Percentiles rank a stretch among this genome's conserved stretches.
phyloP scores from a whole-genome alignment of 2,329 filamentous ascomycete genomes.

The Teratosphaeria destructans region DNA sequence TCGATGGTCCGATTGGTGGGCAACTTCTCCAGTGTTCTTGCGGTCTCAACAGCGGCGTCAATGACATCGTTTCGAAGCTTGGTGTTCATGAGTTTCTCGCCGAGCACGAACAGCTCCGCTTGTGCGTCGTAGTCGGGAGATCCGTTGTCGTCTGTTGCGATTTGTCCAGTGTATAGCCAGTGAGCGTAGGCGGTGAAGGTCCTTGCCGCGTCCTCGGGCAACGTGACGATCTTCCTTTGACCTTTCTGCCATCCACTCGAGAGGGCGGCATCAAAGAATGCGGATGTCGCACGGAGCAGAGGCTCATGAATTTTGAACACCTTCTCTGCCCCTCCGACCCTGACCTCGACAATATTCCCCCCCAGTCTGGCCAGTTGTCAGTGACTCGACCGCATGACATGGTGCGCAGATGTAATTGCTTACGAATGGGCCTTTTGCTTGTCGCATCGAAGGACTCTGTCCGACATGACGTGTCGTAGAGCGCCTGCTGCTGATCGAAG shows the following conservation, averaged over 20 bases:
- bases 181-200: background rate
- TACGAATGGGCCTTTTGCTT: background rate
- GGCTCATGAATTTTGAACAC: background rate
- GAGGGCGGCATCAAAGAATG: slow-evolving; percentile 5
- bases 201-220: background rate
- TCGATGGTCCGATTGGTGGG: background rate
- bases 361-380: background rate
- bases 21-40: background rate
- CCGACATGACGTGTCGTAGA: background rate
- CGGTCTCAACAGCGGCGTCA: background rate
- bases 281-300: background rate
- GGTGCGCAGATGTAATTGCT: background rate
- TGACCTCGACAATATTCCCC: slow-evolving; percentile 22
- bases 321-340: background rate
- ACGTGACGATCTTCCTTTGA: background rate
- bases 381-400: too few relatives aligned
- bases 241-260: slow-evolving; percentile 2
- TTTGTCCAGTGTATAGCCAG: slow-evolving; percentile 4
- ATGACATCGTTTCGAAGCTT: background rate
- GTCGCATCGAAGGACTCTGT: background rate
- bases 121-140: background rate
- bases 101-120: background rate
- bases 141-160: background rate
- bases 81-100: background rate
- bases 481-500: background rate